A percentile compares a stretch with the other conserved stretches of the same genome.
phyloP scores from a whole-genome alignment of 139 green algal genomes.

The Trebouxia sp. region DNA sequence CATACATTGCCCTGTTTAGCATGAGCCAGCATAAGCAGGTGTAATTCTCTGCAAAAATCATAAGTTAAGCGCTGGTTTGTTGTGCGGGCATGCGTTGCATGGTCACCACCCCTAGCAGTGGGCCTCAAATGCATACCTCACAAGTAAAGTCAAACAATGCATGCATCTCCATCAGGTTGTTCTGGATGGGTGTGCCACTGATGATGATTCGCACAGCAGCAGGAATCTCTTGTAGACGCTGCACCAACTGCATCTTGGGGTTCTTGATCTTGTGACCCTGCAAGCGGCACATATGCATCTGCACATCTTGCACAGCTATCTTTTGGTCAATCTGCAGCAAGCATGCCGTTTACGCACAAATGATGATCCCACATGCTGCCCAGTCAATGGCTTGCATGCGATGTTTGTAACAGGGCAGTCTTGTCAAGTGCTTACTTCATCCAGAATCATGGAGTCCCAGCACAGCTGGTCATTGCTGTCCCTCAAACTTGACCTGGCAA shows the following conservation, averaged over 20 bases:
- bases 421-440: conserved; percentile 61
- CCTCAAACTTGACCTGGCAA: not conserved
- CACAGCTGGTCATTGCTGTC: conserved; percentile 14
- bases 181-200: conserved; percentile 89
- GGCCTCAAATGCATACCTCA: conserved; percentile 14
- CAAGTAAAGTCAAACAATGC: conserved; percentile 85
- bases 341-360: not conserved
- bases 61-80: not conserved
- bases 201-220: conserved; percentile 74
- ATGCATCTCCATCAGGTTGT: conserved; percentile 90
- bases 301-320: not conserved
- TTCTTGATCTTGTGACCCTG: conserved; percentile 92
- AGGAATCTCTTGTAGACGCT: conserved; percentile 58
- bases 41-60: not conserved
- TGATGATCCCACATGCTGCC: not conserved
- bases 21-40: not conserved
- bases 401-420: not conserved
- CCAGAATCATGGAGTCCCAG: conserved; percentile 91
- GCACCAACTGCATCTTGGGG: conserved; percentile 73
- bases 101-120: not conserved
- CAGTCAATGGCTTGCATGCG: not conserved
- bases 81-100: not conserved
- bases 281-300: not conserved
- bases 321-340: not conserved
- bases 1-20: no score